Evolutionary conservation across 2,329 filamentous ascomycete species (phyloP).

Genomic region (Ophiostoma tasmaniense): DNA sequence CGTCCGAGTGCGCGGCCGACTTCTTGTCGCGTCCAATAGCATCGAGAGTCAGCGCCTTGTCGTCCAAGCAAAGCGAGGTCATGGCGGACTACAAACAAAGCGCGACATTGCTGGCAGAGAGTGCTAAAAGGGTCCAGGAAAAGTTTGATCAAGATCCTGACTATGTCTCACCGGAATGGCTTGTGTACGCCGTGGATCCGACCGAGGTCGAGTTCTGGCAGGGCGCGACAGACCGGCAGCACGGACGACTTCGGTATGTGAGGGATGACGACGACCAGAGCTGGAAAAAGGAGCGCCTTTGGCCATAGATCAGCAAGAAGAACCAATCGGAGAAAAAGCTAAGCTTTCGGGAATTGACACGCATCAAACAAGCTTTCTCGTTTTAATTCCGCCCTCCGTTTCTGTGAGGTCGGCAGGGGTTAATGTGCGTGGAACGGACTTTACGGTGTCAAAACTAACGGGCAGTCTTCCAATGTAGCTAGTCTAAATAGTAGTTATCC

Average conservation of each 20-base stretch:
- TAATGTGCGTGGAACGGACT: not conserved
- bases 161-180: constrained; percentile 16
- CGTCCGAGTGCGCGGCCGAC: not conserved
- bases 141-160: not conserved
- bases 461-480: not conserved
- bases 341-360: not conserved
- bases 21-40: not conserved
- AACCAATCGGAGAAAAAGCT: not conserved
- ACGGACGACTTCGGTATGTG: constrained; percentile 17
- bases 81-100: not conserved
- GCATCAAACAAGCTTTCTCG: not conserved
- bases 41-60: not conserved
- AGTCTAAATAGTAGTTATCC: not conserved
- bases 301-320: not conserved
- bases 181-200: constrained; percentile 17
- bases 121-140: not conserved
- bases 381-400: not conserved
- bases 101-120: not conserved
- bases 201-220: constrained; percentile 20
- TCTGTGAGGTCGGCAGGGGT: too few relatives aligned
- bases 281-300: not conserved
- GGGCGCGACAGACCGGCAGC: constrained; percentile 16
- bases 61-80: not conserved
- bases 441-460: not conserved
- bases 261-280: not conserved